phyloP scores from a whole-genome alignment of 768 basidiomycete species.

The Tricholoma flavovirens region DNA sequence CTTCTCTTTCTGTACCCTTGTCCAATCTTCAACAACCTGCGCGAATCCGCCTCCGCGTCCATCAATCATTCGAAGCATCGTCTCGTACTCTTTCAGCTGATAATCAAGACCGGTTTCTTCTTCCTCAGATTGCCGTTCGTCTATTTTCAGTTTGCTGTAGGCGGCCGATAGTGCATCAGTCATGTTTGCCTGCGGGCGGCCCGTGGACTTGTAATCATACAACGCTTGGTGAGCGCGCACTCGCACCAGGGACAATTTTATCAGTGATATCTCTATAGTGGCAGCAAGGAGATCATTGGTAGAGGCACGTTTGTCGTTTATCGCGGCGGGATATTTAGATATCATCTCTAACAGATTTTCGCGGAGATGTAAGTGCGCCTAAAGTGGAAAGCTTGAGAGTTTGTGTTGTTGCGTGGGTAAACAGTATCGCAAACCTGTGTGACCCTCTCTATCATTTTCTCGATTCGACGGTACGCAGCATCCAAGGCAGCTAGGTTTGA shows the following conservation, averaged over 20 bases:
- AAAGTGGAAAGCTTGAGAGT: neutral
- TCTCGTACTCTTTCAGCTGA: conserved; percentile 37
- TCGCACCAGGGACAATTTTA: conserved; percentile 43
- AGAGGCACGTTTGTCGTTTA: conserved; percentile 27
- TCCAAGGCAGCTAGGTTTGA: conserved; percentile 4
- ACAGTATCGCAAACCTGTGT: conserved; percentile 5
- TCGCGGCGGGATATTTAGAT: conserved; percentile 20
- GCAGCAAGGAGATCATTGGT: conserved; percentile 35
- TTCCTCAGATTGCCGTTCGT: conserved; percentile 29
- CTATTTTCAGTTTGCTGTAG: conserved; percentile 26
- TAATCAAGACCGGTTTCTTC: conserved; percentile 33
- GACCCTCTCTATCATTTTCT: conserved; percentile 3
- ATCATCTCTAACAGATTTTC: conserved; percentile 22
- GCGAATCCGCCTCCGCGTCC: conserved; percentile 34
- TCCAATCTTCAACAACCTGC: conserved; percentile 45
- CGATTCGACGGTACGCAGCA: conserved; percentile 3
- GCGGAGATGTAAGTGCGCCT: conserved; percentile 31
- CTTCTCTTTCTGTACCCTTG: conserved; percentile 38
- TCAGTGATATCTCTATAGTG: conserved; percentile 40
- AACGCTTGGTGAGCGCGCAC: conserved; percentile 32
- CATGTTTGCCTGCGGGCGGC: conserved; percentile 19
- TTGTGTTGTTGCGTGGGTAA: neutral
- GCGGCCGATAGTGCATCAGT: conserved; percentile 28
- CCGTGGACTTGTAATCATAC: conserved; percentile 30
- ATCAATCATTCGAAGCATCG: conserved; percentile 36